These are phyloP conservation scores for Setomelanomma holmii DNA, from an alignment of 2,329 filamentous ascomycete genomes.

Conservation along the genomic window DNA sequence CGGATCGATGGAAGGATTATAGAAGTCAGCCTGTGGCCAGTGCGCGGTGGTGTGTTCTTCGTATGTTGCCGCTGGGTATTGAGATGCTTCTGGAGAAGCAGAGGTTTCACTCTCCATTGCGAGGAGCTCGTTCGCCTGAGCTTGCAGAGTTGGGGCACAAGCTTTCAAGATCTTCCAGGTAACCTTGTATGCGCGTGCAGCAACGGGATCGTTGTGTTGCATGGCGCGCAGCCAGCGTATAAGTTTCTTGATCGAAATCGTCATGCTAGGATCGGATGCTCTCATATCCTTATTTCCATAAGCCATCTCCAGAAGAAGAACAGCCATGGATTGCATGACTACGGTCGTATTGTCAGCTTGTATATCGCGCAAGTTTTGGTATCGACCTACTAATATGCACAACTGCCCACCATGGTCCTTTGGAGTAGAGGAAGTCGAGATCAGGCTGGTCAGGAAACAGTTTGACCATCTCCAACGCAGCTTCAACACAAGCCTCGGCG, in stretches of 20 bases:
- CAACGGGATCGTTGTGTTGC: conserved; percentile 34
- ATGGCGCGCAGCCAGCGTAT: conserved; percentile 44
- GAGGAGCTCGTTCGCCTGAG: conserved; percentile 20
- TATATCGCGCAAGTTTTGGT: rapidly evolving
- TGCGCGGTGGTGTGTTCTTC: background rate
- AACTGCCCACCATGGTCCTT: conserved; percentile 51
- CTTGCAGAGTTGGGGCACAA: conserved; percentile 17
- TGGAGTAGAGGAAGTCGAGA: conserved; percentile 33
- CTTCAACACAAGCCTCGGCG: conserved; percentile 42
- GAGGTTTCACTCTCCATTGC: background rate
- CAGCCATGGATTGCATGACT: conserved; percentile 49
- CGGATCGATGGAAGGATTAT: background rate
- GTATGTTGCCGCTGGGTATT: background rate
- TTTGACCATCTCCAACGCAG: conserved; percentile 40
- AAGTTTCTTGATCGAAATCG: conserved; percentile 41
- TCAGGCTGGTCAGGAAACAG: conserved; percentile 43
- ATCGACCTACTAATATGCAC: conserved; percentile 39
- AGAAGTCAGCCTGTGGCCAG: background rate
- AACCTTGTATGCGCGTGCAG: conserved; percentile 38
- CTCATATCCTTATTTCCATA: conserved; percentile 37
- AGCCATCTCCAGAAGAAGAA: conserved; percentile 48
- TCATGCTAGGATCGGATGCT: conserved; percentile 29
- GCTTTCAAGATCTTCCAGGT: conserved; percentile 23
- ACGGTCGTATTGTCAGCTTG: background rate
- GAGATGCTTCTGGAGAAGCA: background rate